Conservation (phyloP, 768 basidiomycete genomes). For the Leucosporidium yakuticum region DNA sequence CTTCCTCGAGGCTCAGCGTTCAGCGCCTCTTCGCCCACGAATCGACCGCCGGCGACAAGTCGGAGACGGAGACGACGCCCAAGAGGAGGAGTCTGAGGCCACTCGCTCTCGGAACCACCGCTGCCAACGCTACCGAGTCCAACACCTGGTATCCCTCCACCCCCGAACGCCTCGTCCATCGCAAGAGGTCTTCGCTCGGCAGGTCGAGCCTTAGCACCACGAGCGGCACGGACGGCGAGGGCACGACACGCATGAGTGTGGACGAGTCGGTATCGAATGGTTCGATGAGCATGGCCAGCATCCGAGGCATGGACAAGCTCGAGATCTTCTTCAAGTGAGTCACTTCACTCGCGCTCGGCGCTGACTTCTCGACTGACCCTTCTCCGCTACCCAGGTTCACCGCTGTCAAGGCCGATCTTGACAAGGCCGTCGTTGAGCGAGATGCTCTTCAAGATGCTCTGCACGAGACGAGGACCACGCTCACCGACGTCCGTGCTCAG, state of each 20-base stretch:
- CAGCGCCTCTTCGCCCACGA: too few relatives aligned
- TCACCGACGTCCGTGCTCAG: constrained; percentile 15
- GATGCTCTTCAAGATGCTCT: constrained; percentile 24
- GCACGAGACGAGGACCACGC: constrained; percentile 17
- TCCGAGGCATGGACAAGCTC: constrained; percentile 30
- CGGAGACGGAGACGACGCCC: background rate
- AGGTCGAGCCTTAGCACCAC: background rate
- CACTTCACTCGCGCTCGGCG: background rate
- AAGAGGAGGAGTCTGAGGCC: background rate
- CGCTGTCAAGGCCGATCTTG: constrained; percentile 14
- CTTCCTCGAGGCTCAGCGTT: too few relatives aligned
- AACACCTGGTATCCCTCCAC: background rate
- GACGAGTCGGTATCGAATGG: background rate
- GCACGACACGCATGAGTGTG: background rate
- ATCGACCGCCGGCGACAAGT: background rate
- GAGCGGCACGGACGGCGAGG: background rate
- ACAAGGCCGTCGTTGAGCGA: constrained; percentile 23
- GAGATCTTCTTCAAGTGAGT: constrained; percentile 32
- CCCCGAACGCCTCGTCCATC: background rate
- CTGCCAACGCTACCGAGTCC: background rate
- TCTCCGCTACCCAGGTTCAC: constrained; percentile 7
- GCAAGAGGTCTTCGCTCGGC: background rate
- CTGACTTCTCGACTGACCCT: background rate
- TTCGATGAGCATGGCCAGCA: constrained; percentile 1
- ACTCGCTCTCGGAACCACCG: background rate